phyloP scores from a whole-genome alignment of 2,329 filamentous ascomycete species.

The Zalaria sp. region DNA sequence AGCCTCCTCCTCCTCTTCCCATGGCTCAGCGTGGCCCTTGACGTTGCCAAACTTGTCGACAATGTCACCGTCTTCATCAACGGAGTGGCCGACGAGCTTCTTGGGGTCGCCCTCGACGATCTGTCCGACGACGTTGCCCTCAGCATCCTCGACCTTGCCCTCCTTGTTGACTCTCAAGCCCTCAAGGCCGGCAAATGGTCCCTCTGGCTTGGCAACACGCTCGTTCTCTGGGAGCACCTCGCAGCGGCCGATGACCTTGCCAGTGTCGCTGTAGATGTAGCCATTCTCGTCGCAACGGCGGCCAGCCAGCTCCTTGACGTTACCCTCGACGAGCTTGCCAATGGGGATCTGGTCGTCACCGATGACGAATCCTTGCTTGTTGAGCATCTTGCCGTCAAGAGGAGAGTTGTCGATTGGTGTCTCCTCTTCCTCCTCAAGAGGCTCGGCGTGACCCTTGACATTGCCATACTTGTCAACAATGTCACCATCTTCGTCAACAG shows the following conservation, averaged over 20 bases:
- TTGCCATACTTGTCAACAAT: slow-evolving; percentile 49
- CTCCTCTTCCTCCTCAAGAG: slow-evolving; percentile 32
- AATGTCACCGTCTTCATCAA: slow-evolving; percentile 74
- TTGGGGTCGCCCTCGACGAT: slow-evolving; percentile 59
- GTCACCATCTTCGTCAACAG: slow-evolving; percentile 49
- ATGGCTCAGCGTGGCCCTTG: slow-evolving; percentile 45
- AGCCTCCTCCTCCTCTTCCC: slow-evolving; percentile 32
- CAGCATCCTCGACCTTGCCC: slow-evolving; percentile 59
- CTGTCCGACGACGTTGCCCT: slow-evolving; percentile 63
- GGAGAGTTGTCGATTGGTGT: slow-evolving; percentile 34
- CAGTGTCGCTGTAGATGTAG: slow-evolving; percentile 40
- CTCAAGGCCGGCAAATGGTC: slow-evolving; percentile 52
- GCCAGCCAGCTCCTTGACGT: slow-evolving; percentile 40
- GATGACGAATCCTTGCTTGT: slow-evolving; percentile 46
- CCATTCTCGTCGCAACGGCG: slow-evolving; percentile 42
- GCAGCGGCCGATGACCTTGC: slow-evolving; percentile 42
- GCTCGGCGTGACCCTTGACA: slow-evolving; percentile 46
- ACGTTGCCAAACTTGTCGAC: slow-evolving; percentile 59
- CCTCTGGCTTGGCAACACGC: slow-evolving; percentile 43
- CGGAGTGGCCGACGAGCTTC: slow-evolving; percentile 54
- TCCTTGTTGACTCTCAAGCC: slow-evolving; percentile 55
- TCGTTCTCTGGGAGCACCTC: slow-evolving; percentile 44
- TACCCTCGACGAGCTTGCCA: slow-evolving; percentile 41
- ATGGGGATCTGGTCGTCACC: slow-evolving; percentile 38
- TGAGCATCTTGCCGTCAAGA: slow-evolving; percentile 38